Conservation (phyloP, 164 flowering plant genomes). For the Magnolia kwangsiensis region DNA sequence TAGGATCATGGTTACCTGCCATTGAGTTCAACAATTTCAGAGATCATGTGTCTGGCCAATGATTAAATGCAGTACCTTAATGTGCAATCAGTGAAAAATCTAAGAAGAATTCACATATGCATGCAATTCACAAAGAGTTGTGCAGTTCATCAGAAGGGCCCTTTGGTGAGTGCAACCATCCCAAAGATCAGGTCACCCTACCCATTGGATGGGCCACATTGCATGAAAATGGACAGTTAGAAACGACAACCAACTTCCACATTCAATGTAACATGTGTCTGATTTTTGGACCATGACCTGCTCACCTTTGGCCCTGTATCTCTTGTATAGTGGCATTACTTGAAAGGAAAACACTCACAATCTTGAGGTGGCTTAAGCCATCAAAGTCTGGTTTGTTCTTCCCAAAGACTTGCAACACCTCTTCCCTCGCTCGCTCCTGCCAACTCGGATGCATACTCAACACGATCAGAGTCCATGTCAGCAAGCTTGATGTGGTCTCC, state of each 20-base stretch:
- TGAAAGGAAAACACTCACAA: slow-evolving; percentile 15
- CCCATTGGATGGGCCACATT: background rate
- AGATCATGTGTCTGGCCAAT: no score
- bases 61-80: no score
- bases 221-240: no score
- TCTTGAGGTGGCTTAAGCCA: slow-evolving; percentile 31
- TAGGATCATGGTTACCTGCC: slow-evolving; percentile 10
- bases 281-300: background rate
- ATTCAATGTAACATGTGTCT: background rate
- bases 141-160: no score
- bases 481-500: slow-evolving; percentile 41
- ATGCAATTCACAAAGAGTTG: no score
- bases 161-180: no score
- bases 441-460: slow-evolving; percentile 40
- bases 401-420: slow-evolving; percentile 31
- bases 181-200: background rate
- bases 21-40: no score
- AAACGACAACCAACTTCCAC: background rate
- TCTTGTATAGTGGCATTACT: no score
- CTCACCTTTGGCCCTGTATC: no score
- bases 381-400: slow-evolving; percentile 24
- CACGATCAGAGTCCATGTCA: slow-evolving; percentile 43
- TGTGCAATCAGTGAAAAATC: no score
- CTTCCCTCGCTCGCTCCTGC: slow-evolving; percentile 51
- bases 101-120: no score